A percentile compares a stretch with the other conserved stretches of the same genome.
These are phyloP conservation scores for Penstemon barbatus DNA, from an alignment of 257 asterid genomes.

Conservation along the genomic window DNA sequence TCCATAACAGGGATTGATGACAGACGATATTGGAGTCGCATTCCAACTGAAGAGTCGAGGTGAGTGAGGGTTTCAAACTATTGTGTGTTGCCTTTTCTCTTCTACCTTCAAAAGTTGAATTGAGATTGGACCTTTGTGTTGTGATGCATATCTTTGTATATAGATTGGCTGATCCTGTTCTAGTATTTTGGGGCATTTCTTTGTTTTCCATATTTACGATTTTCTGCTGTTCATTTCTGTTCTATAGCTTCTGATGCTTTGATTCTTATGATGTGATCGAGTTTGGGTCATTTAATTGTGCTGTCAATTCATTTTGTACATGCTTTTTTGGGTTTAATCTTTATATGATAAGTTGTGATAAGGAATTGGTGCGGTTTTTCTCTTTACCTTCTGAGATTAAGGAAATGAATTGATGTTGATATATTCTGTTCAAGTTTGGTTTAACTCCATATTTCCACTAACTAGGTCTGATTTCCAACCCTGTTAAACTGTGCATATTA, in stretches of 20 bases:
- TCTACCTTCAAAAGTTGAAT: background rate
- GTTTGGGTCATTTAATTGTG: background rate
- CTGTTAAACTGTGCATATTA: too few species aligned
- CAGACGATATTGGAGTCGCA: conserved; percentile 87
- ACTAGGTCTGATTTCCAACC: too few species aligned
- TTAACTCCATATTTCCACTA: too few species aligned
- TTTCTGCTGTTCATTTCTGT: background rate
- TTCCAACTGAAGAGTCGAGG: conserved; percentile 89
- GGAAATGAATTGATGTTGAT: background rate
- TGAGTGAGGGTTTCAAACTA: conserved; percentile 49
- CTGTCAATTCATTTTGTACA: background rate
- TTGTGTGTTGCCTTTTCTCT: background rate
- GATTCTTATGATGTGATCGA: background rate
- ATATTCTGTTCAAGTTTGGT: too few species aligned
- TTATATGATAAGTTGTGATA: background rate
- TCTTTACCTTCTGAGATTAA: background rate
- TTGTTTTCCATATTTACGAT: background rate
- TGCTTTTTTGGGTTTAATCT: background rate
- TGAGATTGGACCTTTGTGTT: conserved; percentile 8
- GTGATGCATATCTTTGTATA: conserved; percentile 18
- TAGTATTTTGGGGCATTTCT: conserved; percentile 6
- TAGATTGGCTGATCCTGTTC: conserved; percentile 24
- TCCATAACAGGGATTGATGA: conserved; percentile 87
- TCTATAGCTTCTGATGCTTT: background rate
- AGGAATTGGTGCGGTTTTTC: background rate